A percentile compares a stretch with the other conserved stretches of the same genome.
Conservation (phyloP, 192 early-diverging fungal species). For the Haplosporangium gracile region DNA sequence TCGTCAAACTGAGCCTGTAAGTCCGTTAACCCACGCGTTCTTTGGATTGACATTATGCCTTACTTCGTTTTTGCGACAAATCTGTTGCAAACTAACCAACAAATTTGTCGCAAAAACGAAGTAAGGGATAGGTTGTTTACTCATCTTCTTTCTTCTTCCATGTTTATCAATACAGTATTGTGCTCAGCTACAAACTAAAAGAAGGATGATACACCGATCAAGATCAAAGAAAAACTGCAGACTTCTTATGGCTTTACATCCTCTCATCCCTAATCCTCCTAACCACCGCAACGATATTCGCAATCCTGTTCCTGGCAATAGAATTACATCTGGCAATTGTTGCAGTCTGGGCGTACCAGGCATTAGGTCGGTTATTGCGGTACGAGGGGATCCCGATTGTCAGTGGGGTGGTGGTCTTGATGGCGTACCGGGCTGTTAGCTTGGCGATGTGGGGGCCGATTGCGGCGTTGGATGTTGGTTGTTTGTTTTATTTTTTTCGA, state of each 20-base stretch:
- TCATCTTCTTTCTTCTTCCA: not conserved
- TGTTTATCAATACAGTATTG: not conserved
- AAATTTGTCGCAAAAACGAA: no score
- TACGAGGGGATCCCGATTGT: not conserved
- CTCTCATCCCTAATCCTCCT: not conserved
- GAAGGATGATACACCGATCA: not conserved
- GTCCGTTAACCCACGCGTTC: not conserved
- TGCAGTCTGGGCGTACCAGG: not conserved
- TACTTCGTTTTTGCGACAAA: no score
- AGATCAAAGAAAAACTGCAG: not conserved
- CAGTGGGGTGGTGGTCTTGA: not conserved
- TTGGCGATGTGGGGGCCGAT: not conserved
- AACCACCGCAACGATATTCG: not conserved
- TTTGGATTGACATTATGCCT: not conserved
- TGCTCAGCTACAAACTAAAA: not conserved
- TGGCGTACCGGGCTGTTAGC: not conserved
- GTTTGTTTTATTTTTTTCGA: not conserved
- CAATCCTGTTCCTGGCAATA: not conserved
- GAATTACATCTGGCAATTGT: not conserved
- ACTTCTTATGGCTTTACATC: not conserved
- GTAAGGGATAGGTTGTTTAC: not conserved
- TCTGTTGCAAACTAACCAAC: no score
- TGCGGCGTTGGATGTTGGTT: not conserved
- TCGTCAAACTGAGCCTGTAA: not conserved
- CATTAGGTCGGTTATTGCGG: not conserved